Evolutionary conservation across 1,284 basidiomycete species (phyloP).

Genomic region (Malassezia vespertilionis): DNA sequence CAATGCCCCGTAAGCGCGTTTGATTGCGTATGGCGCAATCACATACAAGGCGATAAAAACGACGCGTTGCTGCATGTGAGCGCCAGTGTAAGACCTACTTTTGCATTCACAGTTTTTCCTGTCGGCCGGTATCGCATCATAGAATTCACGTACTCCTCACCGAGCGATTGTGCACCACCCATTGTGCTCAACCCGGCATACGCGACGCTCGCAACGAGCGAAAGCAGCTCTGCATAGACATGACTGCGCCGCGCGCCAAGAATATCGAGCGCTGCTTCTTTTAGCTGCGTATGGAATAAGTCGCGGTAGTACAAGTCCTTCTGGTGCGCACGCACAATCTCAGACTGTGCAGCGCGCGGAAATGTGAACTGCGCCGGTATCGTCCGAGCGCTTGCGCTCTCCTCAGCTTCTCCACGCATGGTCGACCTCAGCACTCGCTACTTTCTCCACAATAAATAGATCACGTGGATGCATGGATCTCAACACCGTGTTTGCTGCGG

Average conservation of each 20-base stretch:
- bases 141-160: slow-evolving; percentile 49
- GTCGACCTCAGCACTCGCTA: no score
- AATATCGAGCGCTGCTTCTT: slow-evolving; percentile 36
- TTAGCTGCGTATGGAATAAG: slow-evolving; percentile 34
- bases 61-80: slow-evolving; percentile 23
- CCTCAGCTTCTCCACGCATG: no score
- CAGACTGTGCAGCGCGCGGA: slow-evolving; percentile 43
- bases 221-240: slow-evolving; percentile 28
- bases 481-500: no score
- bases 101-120: slow-evolving; percentile 27
- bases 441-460: no score
- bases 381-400: no score
- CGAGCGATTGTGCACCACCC: slow-evolving; percentile 47
- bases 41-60: slow-evolving; percentile 39
- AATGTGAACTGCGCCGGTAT: slow-evolving; percentile 26
- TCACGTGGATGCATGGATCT: no score
- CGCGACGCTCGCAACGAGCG: slow-evolving; percentile 30
- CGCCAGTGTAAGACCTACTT: slow-evolving; percentile 19
- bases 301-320: slow-evolving; percentile 47
- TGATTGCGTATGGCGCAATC: slow-evolving; percentile 36
- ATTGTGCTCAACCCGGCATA: slow-evolving; percentile 44
- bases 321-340: slow-evolving; percentile 48
- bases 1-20: slow-evolving; percentile 22
- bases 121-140: slow-evolving; percentile 37
- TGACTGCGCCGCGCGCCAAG: slow-evolving; percentile 44